phyloP scores from a whole-genome alignment of 306 rosid genomes.

The Acacia acuminata region DNA sequence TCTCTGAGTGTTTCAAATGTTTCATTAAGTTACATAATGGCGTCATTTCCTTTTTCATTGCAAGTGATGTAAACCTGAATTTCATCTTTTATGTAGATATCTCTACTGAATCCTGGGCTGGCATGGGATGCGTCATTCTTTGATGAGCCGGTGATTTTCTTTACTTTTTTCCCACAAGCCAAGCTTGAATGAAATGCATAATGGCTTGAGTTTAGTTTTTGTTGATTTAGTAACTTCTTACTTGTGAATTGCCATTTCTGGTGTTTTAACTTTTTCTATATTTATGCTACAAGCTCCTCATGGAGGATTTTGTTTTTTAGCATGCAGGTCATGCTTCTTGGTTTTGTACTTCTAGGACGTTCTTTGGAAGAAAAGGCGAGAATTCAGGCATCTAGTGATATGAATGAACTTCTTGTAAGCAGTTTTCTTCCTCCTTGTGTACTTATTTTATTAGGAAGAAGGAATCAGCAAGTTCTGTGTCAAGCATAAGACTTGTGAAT shows the following conservation, averaged over 20 bases:
- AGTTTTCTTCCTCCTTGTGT: conserved; percentile 16
- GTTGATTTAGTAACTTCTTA: conserved; percentile 15
- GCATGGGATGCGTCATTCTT: conserved; percentile 93
- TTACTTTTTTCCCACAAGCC: conserved; percentile 40
- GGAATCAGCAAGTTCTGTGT: conserved; percentile 1
- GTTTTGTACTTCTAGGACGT: conserved; percentile 97
- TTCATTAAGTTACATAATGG: conserved; percentile 22
- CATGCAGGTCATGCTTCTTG: conserved; percentile 99
- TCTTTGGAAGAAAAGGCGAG: conserved; percentile 94
- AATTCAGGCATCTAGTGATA: conserved; percentile 92
- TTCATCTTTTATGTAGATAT: conserved; percentile 56
- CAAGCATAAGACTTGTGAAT: neutral
- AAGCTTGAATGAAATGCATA: conserved; percentile 22
- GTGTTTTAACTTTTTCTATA: conserved; percentile 18
- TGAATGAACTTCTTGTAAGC: conserved; percentile 96
- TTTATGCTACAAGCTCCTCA: conserved; percentile 43
- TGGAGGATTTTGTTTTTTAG: conserved; percentile 55
- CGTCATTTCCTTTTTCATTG: conserved; percentile 24
- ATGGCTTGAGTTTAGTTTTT: conserved; percentile 26
- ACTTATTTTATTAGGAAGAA: conserved; percentile 23
- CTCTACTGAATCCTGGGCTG: conserved; percentile 50
- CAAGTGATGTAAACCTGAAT: conserved; percentile 21
- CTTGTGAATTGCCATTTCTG: conserved; percentile 14
- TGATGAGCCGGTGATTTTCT: conserved; percentile 96
- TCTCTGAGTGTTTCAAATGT: conserved; percentile 35